A percentile compares a stretch with the other conserved stretches of the same genome.
Evolutionary conservation across 208 protist genomes (phyloP).

Genomic region (Trypanosoma grayi): DNA sequence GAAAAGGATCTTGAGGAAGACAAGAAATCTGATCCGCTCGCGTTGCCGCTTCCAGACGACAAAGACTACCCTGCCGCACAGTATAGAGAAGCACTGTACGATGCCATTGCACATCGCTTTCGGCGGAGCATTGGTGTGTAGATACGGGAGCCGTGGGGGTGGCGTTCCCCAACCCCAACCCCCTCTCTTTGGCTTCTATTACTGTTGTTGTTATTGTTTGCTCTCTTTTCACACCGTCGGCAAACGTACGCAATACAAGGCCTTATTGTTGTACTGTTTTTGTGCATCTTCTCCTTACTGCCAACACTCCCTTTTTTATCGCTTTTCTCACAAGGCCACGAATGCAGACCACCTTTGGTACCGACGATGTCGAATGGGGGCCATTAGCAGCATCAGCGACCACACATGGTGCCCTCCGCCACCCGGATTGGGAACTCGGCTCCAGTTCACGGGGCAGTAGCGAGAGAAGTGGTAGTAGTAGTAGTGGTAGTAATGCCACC

Average conservation of each 20-base stretch:
- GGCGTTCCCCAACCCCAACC: too few relatives aligned
- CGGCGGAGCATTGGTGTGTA: constrained; percentile 6
- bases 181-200: constrained; percentile 4
- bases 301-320: too few relatives aligned
- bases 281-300: too few relatives aligned
- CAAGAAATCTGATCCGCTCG: constrained; percentile 32
- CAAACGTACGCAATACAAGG: background rate
- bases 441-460: constrained; percentile 2
- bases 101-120: constrained; percentile 43
- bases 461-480: background rate
- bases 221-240: background rate
- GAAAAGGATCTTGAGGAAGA: constrained; percentile 48
- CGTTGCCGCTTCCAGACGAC: constrained; percentile 65
- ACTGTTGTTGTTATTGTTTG: background rate
- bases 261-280: too few relatives aligned
- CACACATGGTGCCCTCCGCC: background rate
- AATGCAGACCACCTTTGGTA: background rate
- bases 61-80: constrained; percentile 58
- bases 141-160: background rate
- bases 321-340: too few relatives aligned
- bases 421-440: constrained; percentile 11
- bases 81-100: constrained; percentile 72
- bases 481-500: background rate
- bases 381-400: background rate
- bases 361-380: background rate